These are phyloP conservation scores for Cyclotella atomus DNA, from an alignment of 108 stramenopile species.

Conservation along the genomic window DNA sequence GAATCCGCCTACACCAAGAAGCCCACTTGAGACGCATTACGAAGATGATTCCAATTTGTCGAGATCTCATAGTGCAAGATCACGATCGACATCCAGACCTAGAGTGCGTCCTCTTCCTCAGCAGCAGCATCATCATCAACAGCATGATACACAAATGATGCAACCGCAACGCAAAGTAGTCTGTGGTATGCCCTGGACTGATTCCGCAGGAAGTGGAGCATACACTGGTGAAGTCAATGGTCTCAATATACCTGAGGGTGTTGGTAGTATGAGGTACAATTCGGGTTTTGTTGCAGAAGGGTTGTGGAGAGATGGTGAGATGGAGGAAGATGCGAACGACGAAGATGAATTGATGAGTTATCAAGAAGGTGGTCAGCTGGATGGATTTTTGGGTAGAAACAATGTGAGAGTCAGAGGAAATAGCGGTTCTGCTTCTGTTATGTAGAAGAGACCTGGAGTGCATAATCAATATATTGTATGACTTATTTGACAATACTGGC, in stretches of 20 bases:
- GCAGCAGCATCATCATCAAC: too few species aligned
- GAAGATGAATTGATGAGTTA: neutral
- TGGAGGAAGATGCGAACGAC: slow-evolving; percentile 19
- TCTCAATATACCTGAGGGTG: slow-evolving; percentile 35
- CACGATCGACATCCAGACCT: neutral
- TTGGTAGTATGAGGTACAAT: slow-evolving; percentile 41
- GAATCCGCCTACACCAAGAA: too few species aligned
- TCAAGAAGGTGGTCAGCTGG: neutral
- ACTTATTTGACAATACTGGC: too few species aligned
- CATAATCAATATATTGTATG: too few species aligned
- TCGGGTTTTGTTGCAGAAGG: slow-evolving; percentile 30
- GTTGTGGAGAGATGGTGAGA: slow-evolving; percentile 39
- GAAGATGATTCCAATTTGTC: slow-evolving; percentile 31
- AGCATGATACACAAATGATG: too few species aligned
- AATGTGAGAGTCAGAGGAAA: too few species aligned
- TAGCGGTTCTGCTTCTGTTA: too few species aligned
- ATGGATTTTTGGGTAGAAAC: neutral
- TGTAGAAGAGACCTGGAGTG: too few species aligned
- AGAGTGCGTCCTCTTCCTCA: slow-evolving; percentile 4
- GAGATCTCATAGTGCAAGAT: too few species aligned
- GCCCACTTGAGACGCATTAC: slow-evolving; percentile 21
- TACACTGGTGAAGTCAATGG: slow-evolving; percentile 47
- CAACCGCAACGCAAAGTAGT: slow-evolving; percentile 22
- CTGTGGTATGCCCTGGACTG: slow-evolving; percentile 40
- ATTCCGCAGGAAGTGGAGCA: slow-evolving; percentile 8